Evolutionary conservation across 306 rosid genomes (phyloP).

Genomic region (Acacia crassicarpa): DNA sequence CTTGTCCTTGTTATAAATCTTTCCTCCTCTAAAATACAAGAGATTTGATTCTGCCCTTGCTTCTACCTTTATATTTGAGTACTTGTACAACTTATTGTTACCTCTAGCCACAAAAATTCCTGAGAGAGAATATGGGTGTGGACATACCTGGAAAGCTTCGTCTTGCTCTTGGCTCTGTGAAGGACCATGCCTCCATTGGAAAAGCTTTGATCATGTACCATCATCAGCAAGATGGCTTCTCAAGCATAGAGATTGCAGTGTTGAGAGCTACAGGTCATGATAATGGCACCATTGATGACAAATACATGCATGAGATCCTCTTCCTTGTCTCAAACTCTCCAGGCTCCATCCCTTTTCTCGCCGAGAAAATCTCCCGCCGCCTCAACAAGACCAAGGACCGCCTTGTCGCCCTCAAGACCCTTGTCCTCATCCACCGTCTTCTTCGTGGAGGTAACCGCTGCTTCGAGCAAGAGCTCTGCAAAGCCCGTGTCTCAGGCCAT

Average conservation of each 20-base stretch:
- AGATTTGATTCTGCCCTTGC: constrained; percentile 50
- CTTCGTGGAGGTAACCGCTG: constrained; percentile 60
- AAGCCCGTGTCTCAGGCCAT: constrained; percentile 53
- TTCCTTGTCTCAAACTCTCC: constrained; percentile 57
- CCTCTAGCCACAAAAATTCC: constrained; percentile 28
- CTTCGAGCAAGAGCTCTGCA: constrained; percentile 54
- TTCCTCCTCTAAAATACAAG: constrained; percentile 28
- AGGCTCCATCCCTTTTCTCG: constrained; percentile 56
- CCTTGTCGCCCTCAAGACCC: constrained; percentile 60
- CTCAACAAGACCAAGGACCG: constrained; percentile 50
- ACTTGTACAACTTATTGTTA: constrained; percentile 21
- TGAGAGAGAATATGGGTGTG: constrained; percentile 37
- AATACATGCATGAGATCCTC: constrained; percentile 65
- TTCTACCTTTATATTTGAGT: constrained; percentile 38
- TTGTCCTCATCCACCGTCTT: constrained; percentile 57
- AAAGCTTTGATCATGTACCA: constrained; percentile 54
- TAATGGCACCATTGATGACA: constrained; percentile 56
- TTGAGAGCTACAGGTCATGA: constrained; percentile 58
- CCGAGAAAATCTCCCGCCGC: constrained; percentile 55
- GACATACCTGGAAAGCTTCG: constrained; percentile 53
- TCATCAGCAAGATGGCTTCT: constrained; percentile 46
- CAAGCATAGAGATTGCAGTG: constrained; percentile 59
- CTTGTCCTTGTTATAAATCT: constrained; percentile 35
- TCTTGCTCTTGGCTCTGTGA: constrained; percentile 50
- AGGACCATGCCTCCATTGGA: constrained; percentile 65